These are phyloP conservation scores for Ophiostoma sp. DNA, from an alignment of 2,329 filamentous ascomycete species.

Conservation along the genomic window DNA sequence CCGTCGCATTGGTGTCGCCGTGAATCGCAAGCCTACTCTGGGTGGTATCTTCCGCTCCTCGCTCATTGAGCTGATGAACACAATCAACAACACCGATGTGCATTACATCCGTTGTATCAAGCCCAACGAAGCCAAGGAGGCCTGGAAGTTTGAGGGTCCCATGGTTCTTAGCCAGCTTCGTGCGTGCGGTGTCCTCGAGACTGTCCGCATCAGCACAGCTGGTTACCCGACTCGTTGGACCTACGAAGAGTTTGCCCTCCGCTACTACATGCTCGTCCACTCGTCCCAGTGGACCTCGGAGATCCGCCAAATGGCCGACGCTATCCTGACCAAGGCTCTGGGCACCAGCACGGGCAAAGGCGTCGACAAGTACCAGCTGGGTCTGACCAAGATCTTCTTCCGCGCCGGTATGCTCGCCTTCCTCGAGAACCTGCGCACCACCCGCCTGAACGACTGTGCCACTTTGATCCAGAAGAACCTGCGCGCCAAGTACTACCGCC, in stretches of 20 bases:
- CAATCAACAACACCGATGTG: constrained; percentile 96
- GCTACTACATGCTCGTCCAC: constrained; percentile 97
- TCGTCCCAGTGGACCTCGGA: constrained; percentile 90
- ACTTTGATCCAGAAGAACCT: constrained; percentile 99
- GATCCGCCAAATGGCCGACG: constrained; percentile 90
- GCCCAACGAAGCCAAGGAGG: constrained; percentile 92
- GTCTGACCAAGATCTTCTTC: constrained; percentile 99
- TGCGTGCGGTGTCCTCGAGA: constrained; percentile 98
- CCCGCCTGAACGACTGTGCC: constrained; percentile 85
- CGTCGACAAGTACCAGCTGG: constrained; percentile 93
- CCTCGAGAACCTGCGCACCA: constrained; percentile 89
- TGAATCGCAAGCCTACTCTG: constrained; percentile 93
- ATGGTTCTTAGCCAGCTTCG: constrained; percentile 98
- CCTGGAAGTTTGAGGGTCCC: constrained; percentile 97
- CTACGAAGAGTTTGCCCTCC: constrained; percentile 94
- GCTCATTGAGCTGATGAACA: constrained; percentile 95
- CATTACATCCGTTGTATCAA: constrained; percentile 99
- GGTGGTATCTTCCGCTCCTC: constrained; percentile 99
- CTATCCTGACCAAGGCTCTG: constrained; percentile 84
- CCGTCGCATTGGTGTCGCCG: constrained; percentile 85
- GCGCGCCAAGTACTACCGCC: constrained; percentile 90
- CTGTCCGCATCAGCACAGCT: constrained; percentile 93
- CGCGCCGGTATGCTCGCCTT: constrained; percentile 98
- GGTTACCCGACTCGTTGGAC: constrained; percentile 98
- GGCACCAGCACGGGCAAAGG: constrained; percentile 73